Base-by-base conservation (phyloP, 306 rosid species). In the Heteromeles arbutifolia region DNA sequence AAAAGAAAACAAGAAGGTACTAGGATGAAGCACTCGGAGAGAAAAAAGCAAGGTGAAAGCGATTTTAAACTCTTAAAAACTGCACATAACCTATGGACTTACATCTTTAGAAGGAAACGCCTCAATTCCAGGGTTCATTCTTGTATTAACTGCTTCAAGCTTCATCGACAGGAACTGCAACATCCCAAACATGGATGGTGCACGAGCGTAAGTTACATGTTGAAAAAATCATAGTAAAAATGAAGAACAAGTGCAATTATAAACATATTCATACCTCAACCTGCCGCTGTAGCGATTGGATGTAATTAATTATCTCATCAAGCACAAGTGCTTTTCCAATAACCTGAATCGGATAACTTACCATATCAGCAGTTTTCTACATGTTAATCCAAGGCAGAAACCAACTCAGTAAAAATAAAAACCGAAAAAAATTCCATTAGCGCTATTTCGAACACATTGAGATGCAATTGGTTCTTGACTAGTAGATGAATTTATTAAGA, bases 261-360 rank as follows among this genome's bases (percentile, higher is more conserved):
- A 29, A 74, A 69, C 48, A 26, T 57, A 56, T 31, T 28, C 82
- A 59, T 84, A 88, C 98, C 98, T 93, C 98, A 61, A 93, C 96
- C 81, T 93, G 98, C 72, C 74, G 88, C 81, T 93, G 98, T 71
- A 93, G 88, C 0, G 98, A 91, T 81, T 93, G 98, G 78, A 93
- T 88, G 86, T 93, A 93, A 83, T 93, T 93, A 62, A 93, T 93
- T 68, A 93, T 93, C 89, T 93, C 98, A 75, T 93, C 98, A 61
- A 93, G 98, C 54, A 93, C 98, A 78, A 88, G 77, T 29, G 97
- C 96, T 82, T 93, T 93, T 64, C 98, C 98, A 69, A 90, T 93
- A 79, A 93, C 98, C 98, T 93, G 86, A 65, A 77, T n/a, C 45
- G 17, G 29, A 76, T 56, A 65, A 57, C 37, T 11, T 14, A 43